Conservation (phyloP, 2,329 filamentous ascomycete genomes). For the Coniella lustricola region DNA sequence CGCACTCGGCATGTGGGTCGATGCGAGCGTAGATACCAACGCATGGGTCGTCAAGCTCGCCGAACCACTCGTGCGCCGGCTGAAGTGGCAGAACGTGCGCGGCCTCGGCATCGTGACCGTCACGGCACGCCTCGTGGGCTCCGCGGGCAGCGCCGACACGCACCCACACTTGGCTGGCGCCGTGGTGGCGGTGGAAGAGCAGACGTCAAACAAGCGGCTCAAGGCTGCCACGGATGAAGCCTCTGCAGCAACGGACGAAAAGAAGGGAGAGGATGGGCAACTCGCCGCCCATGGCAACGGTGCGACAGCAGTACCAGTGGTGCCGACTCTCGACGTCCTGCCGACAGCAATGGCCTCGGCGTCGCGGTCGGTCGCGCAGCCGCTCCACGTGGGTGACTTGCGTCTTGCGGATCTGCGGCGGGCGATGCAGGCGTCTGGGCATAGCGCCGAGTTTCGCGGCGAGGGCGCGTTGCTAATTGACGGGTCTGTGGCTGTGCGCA, state of each 20-base stretch:
- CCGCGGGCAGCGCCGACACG: slow-evolving; percentile 33
- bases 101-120: slow-evolving; percentile 89
- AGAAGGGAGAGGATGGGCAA: slow-evolving; percentile 17
- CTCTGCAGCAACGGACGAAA: too few relatives aligned
- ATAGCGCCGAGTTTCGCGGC: slow-evolving; percentile 85
- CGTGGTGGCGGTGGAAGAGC: slow-evolving; percentile 40
- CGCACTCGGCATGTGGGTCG: slow-evolving; percentile 61
- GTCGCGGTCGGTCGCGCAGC: slow-evolving; percentile 70
- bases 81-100: slow-evolving; percentile 92
- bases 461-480: slow-evolving; percentile 90
- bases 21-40: slow-evolving; percentile 95
- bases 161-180: slow-evolving; percentile 22
- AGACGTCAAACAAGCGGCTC: slow-evolving; percentile 40
- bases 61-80: slow-evolving; percentile 72
- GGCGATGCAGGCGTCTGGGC: slow-evolving; percentile 73
- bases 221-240: slow-evolving; percentile 35
- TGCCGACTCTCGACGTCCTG: slow-evolving; percentile 48
- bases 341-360: slow-evolving; percentile 59
- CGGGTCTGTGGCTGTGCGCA: slow-evolving; percentile 78
- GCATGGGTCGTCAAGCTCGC: slow-evolving; percentile 93
- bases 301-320: slow-evolving; percentile 19
- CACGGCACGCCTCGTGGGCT: slow-evolving; percentile 57
- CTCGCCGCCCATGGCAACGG: slow-evolving; percentile 16
- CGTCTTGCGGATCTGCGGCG: slow-evolving; percentile 81
- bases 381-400: slow-evolving; percentile 90